Percentiles rank a stretch among this genome's conserved stretches.
Conservation (phyloP, 1,284 basidiomycete genomes). For the Ustilago shanxiensis region DNA sequence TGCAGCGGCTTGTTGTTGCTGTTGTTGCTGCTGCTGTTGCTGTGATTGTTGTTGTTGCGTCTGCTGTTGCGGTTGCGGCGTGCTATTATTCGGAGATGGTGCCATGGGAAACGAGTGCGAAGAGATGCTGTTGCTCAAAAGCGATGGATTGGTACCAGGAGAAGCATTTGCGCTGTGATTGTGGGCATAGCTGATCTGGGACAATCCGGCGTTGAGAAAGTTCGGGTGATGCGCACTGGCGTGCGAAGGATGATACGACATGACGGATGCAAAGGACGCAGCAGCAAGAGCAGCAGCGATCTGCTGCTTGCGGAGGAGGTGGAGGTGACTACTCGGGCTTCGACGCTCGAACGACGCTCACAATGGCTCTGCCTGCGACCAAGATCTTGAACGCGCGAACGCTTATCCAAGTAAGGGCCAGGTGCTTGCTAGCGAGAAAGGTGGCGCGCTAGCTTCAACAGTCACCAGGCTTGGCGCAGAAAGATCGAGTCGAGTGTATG, state of each 20-base stretch:
- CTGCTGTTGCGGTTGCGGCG: constrained; percentile 34
- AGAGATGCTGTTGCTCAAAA: constrained; percentile 36
- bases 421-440: too few relatives aligned
- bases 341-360: too few relatives aligned
- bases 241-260: constrained; percentile 53
- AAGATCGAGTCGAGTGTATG: too few relatives aligned
- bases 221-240: constrained; percentile 31
- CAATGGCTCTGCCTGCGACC: too few relatives aligned
- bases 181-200: constrained; percentile 41
- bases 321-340: too few relatives aligned
- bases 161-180: constrained; percentile 26
- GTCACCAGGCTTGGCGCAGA: too few relatives aligned
- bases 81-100: constrained; percentile 36
- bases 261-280: constrained; percentile 6
- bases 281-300: background rate
- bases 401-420: too few relatives aligned
- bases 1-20: constrained; percentile 28
- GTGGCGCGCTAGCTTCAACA: too few relatives aligned
- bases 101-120: constrained; percentile 52
- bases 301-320: too few relatives aligned
- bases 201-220: constrained; percentile 29
- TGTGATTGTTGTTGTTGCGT: constrained; percentile 27
- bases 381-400: too few relatives aligned
- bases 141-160: constrained; percentile 23
- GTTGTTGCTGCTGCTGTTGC: constrained; percentile 35